Evolutionary conservation across 2,329 filamentous ascomycete species (phyloP), one percentile per base, ranked within the genome.

Genomic region (Biscogniauxia mediterranea): DNA sequence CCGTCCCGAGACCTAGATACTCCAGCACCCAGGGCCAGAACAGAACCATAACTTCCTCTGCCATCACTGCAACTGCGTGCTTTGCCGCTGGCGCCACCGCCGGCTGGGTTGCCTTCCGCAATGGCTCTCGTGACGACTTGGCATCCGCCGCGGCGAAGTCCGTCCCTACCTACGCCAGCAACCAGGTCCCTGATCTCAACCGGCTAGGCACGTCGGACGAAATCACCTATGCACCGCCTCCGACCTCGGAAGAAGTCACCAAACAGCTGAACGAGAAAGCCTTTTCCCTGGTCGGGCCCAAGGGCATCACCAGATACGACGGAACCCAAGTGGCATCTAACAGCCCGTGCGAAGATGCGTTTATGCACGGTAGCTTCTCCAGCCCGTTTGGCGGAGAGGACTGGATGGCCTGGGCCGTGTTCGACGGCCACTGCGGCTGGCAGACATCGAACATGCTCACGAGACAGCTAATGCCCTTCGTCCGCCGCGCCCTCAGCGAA

Each of bases 371-470:
- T 23, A 66, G 56, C 17, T 73, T 75, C 66, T 62, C 70, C 21
- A 68, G 57, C 54, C 70, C 70, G 3, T 67, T 71, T 52, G 61
- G 62, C 28, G 61, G 32, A 2, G 64, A 65, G 6, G 65, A 68
- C 11, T 74, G 73, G 74, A 68, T 73, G 61, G 67, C 72, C 8
- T 74, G 72, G 72, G 73, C 69, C 4, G 69, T 76, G 21, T 76
- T 76, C 51, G 74, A 76, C 56, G 74, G 74, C 0, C 74, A 76
- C 57, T 72, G 70, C 52, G 74, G 74, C 25, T 75, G 73, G 73
- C 74, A 76, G 60, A 63, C 71, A 21, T 74, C 74, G 5, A 61
- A 73, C 20, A 60, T 74, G 2, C 66, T 76, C 0, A 69, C 71
- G 28, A 68, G 68, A 20, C 66, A 75, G 51, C 63, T 76, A 0